Base-by-base conservation (phyloP, 2,329 filamentous ascomycete genomes). In the Aureobasidium sp. region DNA sequence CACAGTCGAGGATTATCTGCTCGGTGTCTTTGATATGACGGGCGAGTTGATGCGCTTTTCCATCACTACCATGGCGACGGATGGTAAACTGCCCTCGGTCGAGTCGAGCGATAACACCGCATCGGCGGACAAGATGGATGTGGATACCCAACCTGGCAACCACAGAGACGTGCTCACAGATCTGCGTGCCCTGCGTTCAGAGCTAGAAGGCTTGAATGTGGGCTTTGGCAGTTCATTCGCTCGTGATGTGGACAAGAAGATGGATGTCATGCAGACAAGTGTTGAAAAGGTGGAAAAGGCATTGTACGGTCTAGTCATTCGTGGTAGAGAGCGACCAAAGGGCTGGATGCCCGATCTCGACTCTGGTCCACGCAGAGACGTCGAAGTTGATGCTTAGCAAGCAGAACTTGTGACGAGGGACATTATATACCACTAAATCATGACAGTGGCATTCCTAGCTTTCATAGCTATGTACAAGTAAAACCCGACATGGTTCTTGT, bases 21-120 rank as follows among this genome's bases (percentile, higher is more conserved):
- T 94, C 65, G 94, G 93, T 9, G 76, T 99, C 2, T 97, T 96
- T 70, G 94, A 99, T 73, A 83, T 97, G 67, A 92, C 92, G 1
- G 94, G 94, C 42, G 94, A 99, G 77, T 81, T 97, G 79, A 99
- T 99, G 94, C 84, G 92, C 33, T 97, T 97, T 75, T 91, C 91
- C 0, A 94, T 96, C 56, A 92, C 92, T 6, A 85, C 86, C 29
- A 89, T 96, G 72, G 91, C 91, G 0, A 88, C 91, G 5, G 86
- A 79, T 8, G 88, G 88, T 15, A 76, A 76, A 45, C 72, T 82
- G 24, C 77, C 78, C n/a, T 73, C 80, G 64, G 79, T 78, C 4
- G 76, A 76, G 33, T 63, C 47, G 57, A 71, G 66, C 64, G 63
- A 65, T 56, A 61, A 63, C 61, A 56, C 52, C 67, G 42, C 63